Percentiles rank a stretch among this genome's conserved stretches.
phyloP scores from a whole-genome alignment of 768 basidiomycete genomes.

The Macrolepiota dolichaula region DNA sequence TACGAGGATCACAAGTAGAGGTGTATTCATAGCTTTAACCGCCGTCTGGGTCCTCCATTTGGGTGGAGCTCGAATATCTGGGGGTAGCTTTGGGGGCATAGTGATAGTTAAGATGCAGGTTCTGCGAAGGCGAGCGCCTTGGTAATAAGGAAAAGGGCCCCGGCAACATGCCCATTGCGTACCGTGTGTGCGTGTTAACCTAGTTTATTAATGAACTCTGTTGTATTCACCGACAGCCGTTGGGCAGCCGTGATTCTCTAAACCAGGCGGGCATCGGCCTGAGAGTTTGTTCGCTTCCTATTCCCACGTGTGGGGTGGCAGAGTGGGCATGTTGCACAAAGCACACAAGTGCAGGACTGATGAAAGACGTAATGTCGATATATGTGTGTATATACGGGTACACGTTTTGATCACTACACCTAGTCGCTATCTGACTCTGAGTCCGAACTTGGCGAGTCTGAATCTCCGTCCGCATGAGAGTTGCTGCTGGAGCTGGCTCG shows the following conservation, averaged over 20 bases:
- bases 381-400: neutral
- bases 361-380: neutral
- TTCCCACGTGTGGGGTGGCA: neutral
- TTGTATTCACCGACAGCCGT: neutral
- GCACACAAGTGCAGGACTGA: neutral
- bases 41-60: neutral
- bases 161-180: neutral
- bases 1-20: constrained; percentile 6
- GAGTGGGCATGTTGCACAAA: neutral
- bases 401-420: neutral
- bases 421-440: neutral
- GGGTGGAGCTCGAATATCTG: constrained; percentile 1
- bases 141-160: constrained; percentile 1
- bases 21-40: neutral
- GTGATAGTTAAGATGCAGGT: neutral
- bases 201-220: neutral
- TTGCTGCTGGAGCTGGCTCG: constrained; percentile 10
- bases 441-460: neutral
- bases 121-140: neutral
- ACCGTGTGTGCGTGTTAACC: constrained; percentile 5
- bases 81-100: constrained; percentile 6
- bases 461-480: neutral
- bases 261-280: neutral
- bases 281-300: neutral
- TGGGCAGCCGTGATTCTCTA: neutral